Base-by-base conservation (phyloP, 2,329 filamentous ascomycete genomes). In the Neonectria coccinea region DNA sequence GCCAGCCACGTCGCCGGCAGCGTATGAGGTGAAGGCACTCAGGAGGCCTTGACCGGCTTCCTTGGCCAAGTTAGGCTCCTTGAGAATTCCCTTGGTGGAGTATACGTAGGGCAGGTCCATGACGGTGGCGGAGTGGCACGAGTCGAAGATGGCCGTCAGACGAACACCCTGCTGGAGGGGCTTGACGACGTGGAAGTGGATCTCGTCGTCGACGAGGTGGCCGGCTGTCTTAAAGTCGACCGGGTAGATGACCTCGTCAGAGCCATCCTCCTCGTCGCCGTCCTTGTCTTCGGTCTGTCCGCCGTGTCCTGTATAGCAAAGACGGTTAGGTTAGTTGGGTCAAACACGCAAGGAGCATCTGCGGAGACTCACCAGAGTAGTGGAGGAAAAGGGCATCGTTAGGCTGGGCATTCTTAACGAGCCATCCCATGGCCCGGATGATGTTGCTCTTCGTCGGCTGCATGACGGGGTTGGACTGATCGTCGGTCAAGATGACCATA, bases 81-180 rank as follows among this genome's bases (percentile, higher is more conserved):
- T 94, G 80, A 93, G 87, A 44, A 92, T 85, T 76, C 91, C 91
- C 81, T 92, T 91, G 67, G 91, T 94, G 63, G 89, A 92, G 85
- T 94, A 94, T 64, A 93, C 86, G 80, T 93, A 94, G 7, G 91
- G 91, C 61, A 94, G 83, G 74, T 94, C 91, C 78, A 94, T 84
- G 44, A 89, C 90, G 4, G 91, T 92, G 44, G 91, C 91, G 0
- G 91, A 93, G 79, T 94, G 91, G 79, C 91, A 94, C 6, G 90
- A 92, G 79, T 94, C 91, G 78, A 94, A 94, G 75, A 94, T 93
- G 74, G 91, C 91, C 1, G 91, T 94, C 61, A 93, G 81, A 82
- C 95, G 91, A 31, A 97, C 95, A 74, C 96, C 96, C 2, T 93
- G 86, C 72, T 89, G 86, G 14, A 99, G 85, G 4, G 92, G 86